Base-by-base conservation (phyloP, 2,329 filamentous ascomycete species). In the Claviceps fusiformis region DNA sequence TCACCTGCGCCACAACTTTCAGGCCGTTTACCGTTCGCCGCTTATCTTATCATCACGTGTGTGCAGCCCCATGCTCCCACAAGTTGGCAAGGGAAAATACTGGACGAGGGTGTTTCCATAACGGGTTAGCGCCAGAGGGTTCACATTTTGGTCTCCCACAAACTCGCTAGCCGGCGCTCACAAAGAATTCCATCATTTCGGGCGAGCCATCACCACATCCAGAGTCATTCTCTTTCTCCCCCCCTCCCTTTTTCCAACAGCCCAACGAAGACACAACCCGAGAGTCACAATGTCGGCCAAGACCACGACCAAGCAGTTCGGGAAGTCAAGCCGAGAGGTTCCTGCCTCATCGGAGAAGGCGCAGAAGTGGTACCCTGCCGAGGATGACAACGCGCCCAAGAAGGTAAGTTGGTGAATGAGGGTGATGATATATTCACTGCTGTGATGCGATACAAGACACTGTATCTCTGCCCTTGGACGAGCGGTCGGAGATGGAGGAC, bases 301-400 rank as follows among this genome's bases (percentile, higher is more conserved):
- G 83, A 76, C 76, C 69, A 79, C 82, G 78, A 88, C 85, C 71
- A 95, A 95, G 89, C 92, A 87, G 82, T 96, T 95, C 83, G 90
- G 90, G 80, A 93, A 93, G 84, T 89, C 89, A 78, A 87, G 89
- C 80, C 86, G 92, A 80, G 82, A 86, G 76, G 86, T 96, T 75
- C 90, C 88, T 75, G 83, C 87, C 76, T 75, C 81, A 76, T 80
- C 81, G 72, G 84, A 95, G 77, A 95, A 95, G 88, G 92, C 92
- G 70, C 85, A 88, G 82, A 97, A 96, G 82, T 98, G 92, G 89
- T 98, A 98, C 81, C 89, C 90, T 75, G 88, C 89, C 73, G 87
- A 95, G 76, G 92, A 96, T 77, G 87, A 92, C 72, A 73, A 82
- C 73, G 79, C 86, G 77, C 82, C 84, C 70, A 95, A 91, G 85